Conservation (phyloP, 2,329 filamentous ascomycete genomes). For the Stachybotrys echinatus region DNA sequence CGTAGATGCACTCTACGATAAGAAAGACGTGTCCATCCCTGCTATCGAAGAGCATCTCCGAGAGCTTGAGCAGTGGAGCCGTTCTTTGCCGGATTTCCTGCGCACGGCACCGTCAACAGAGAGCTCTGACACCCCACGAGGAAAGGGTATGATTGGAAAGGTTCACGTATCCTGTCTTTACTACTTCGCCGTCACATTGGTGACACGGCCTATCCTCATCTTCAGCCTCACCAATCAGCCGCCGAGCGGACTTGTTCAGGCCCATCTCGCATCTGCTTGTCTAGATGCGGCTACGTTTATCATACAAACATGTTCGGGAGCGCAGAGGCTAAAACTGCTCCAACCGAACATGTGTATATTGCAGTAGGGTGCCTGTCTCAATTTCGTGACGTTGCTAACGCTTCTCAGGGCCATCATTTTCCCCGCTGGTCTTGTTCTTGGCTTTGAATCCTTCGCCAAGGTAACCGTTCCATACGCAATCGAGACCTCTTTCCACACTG, state of each 20-base stretch:
- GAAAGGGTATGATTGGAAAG: constrained; percentile 37
- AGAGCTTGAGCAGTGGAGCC: constrained; percentile 40
- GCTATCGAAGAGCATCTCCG: constrained; percentile 33
- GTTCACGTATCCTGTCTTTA: constrained; percentile 53
- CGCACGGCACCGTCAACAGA: neutral
- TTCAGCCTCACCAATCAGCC: constrained; percentile 36
- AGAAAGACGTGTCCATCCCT: constrained; percentile 21
- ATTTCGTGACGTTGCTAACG: neutral
- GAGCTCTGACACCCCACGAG: constrained; percentile 13
- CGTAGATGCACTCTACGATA: constrained; percentile 34
- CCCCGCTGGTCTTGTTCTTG: constrained; percentile 50
- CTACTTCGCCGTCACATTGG: constrained; percentile 53
- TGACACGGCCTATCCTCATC: constrained; percentile 51
- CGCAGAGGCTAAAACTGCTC: constrained; percentile 35
- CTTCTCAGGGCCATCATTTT: constrained; percentile 45
- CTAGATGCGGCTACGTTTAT: constrained; percentile 51
- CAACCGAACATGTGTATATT: constrained; percentile 54
- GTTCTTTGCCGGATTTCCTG: constrained; percentile 31
- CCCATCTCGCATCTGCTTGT: constrained; percentile 45
- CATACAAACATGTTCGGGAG: constrained; percentile 47
- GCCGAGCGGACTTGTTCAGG: constrained; percentile 16
- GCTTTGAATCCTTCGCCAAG: constrained; percentile 50
- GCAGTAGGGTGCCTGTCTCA: constrained; percentile 36
- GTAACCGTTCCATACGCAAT: constrained; percentile 36
- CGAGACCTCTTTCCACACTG: constrained; percentile 42